phyloP scores from a whole-genome alignment of 805 yeast genomes.

The Tetrapisispora phaffii region DNA sequence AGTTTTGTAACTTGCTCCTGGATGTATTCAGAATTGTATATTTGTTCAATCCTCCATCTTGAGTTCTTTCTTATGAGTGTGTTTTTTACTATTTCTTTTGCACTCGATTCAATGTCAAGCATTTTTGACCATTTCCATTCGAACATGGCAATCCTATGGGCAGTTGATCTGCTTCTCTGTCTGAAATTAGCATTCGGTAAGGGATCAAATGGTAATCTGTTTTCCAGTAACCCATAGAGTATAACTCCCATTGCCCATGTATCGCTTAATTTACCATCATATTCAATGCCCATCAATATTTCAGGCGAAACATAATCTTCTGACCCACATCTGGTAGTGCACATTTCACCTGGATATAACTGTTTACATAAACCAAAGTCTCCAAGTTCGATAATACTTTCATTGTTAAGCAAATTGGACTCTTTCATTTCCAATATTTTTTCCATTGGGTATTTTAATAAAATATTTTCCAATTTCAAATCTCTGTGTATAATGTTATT shows the following conservation, averaged over 20 bases:
- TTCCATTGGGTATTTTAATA: slow-evolving; percentile 37
- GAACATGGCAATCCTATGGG: slow-evolving; percentile 84
- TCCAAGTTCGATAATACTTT: slow-evolving; percentile 48
- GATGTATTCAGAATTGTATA: slow-evolving; percentile 18
- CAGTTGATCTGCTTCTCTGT: slow-evolving; percentile 36
- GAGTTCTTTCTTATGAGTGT: slow-evolving; percentile 24
- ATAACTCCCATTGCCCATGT: slow-evolving; percentile 93
- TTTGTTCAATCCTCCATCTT: slow-evolving; percentile 22
- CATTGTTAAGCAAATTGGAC: slow-evolving; percentile 9
- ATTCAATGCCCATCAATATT: slow-evolving; percentile 76
- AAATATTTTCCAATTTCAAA: slow-evolving; percentile 75
- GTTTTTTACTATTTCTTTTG: slow-evolving; percentile 23
- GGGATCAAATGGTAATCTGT: slow-evolving; percentile 84
- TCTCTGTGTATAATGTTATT: slow-evolving; percentile 77
- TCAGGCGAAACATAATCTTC: slow-evolving; percentile 97
- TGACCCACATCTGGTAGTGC: slow-evolving; percentile 89
- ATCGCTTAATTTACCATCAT: slow-evolving; percentile 86
- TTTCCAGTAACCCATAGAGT: slow-evolving; percentile 75
- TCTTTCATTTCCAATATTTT: slow-evolving; percentile 20
- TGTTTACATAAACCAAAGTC: slow-evolving; percentile 85
- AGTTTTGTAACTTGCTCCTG: slow-evolving; percentile 4
- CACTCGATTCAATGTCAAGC: slow-evolving; percentile 27
- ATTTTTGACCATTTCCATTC: slow-evolving; percentile 79
- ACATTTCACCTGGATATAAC: slow-evolving; percentile 49
- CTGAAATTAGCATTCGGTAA: slow-evolving; percentile 44